Evolutionary conservation across 2,329 filamentous ascomycete species (phyloP).

Genomic region (Monilinia fructicola): DNA sequence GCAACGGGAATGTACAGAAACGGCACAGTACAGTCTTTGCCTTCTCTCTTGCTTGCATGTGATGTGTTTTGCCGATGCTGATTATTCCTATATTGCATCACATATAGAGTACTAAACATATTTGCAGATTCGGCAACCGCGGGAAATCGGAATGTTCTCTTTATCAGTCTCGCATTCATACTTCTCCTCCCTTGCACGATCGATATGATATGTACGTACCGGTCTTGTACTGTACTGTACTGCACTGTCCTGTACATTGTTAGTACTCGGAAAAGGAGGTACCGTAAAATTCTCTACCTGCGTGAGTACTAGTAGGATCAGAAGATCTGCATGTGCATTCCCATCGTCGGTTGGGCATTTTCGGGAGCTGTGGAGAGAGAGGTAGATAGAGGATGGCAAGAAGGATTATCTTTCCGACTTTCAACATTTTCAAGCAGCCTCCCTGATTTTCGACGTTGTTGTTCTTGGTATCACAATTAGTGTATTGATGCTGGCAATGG

Average conservation of each 20-base stretch:
- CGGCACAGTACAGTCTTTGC: constrained; percentile 13
- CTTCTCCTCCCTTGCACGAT: background rate
- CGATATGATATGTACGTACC: background rate
- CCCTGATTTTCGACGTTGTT: constrained; percentile 3
- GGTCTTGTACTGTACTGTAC: constrained; percentile 8
- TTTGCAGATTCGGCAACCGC: background rate
- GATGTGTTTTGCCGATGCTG: constrained; percentile 10
- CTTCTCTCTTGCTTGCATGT: constrained; percentile 18
- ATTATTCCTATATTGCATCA: constrained; percentile 18
- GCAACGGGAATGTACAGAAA: constrained; percentile 22
- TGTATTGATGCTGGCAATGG: background rate
- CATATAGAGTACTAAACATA: constrained; percentile 10
- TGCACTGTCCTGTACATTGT: constrained; percentile 10
- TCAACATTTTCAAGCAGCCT: background rate
- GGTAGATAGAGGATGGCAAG: background rate
- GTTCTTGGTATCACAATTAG: background rate
- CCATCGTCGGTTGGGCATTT: background rate
- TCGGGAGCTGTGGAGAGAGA: constrained; percentile 7
- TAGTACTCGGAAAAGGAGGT: constrained; percentile 13
- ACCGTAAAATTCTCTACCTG: background rate
- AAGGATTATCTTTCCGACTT: background rate
- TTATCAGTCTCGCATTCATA: background rate
- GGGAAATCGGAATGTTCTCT: constrained; percentile 18
- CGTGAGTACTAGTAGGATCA: background rate
- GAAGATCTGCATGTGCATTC: background rate